These are phyloP conservation scores for Podospora didyma DNA, from an alignment of 495 filamentous ascomycete genomes.

Conservation along the genomic window DNA sequence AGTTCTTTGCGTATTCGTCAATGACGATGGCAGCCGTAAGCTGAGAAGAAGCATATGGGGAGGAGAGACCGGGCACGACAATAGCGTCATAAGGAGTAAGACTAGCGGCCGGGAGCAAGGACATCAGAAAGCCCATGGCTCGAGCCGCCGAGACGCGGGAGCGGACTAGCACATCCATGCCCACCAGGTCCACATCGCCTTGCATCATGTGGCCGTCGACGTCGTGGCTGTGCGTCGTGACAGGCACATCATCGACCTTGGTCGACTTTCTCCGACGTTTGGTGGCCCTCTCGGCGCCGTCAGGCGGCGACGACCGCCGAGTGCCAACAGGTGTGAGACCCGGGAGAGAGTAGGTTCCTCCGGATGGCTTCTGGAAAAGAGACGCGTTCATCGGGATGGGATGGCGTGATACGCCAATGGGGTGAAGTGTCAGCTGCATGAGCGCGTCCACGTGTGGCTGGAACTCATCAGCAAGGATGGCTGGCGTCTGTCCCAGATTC, in stretches of 20 bases:
- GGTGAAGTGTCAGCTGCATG: conserved; percentile 75
- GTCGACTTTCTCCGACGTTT: conserved; percentile 81
- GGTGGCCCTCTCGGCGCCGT: conserved; percentile 38
- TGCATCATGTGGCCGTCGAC: conserved; percentile 98
- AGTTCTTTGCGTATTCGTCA: conserved; percentile 77
- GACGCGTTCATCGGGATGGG: conserved; percentile 85
- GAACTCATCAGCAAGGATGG: conserved; percentile 60
- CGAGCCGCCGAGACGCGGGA: conserved; percentile 81
- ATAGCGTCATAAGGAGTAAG: conserved; percentile 50
- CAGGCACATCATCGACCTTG: conserved; percentile 67
- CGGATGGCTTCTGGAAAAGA: conserved; percentile 92
- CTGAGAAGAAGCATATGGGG: conserved; percentile 77
- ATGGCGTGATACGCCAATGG: conserved; percentile 84
- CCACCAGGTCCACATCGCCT: conserved; percentile 91
- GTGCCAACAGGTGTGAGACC: conserved; percentile 41
- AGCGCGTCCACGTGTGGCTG: conserved; percentile 68
- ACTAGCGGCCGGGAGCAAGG: conserved; percentile 48
- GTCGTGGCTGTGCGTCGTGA: conserved; percentile 69
- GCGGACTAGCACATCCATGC: conserved; percentile 78
- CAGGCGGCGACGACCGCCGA: conserved; percentile 60
- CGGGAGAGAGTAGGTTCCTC: conserved; percentile 63
- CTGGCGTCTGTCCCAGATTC: conserved; percentile 55
- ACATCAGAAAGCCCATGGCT: conserved; percentile 76
- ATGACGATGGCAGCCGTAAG: conserved; percentile 78
- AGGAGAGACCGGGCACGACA: conserved; percentile 62